Conservation (phyloP, 1,284 basidiomycete species). For the Apiotrichum gracile region DNA sequence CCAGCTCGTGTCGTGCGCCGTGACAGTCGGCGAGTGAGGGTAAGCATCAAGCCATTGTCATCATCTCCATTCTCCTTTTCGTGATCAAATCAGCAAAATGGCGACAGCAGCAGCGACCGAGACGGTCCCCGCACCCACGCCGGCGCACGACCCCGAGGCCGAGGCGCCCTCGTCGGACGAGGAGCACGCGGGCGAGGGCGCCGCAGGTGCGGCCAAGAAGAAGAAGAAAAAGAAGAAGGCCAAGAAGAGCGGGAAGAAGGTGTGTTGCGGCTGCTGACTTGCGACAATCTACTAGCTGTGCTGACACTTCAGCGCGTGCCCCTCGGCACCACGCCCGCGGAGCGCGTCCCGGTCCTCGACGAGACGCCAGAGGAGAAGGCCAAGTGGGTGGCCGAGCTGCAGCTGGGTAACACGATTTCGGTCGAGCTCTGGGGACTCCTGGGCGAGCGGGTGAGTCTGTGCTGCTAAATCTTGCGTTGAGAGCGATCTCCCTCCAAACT, state of each 20-base stretch:
- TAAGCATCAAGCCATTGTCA: too few species aligned
- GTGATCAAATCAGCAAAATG: not conserved
- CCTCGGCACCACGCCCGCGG: conserved; percentile 20
- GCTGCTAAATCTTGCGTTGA: not conserved
- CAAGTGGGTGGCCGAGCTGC: conserved; percentile 23
- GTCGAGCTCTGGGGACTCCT: conserved; percentile 23
- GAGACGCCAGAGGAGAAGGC: conserved; percentile 19
- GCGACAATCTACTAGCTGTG: too few species aligned
- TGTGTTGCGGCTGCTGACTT: not conserved
- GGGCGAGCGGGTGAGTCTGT: conserved; percentile 19
- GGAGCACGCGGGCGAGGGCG: not conserved
- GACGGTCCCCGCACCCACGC: not conserved
- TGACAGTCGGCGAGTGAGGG: too few species aligned
- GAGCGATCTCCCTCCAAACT: not conserved
- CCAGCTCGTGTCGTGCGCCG: too few species aligned
- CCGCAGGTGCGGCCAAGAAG: conserved; percentile 3
- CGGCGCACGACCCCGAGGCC: not conserved
- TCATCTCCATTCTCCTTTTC: too few species aligned
- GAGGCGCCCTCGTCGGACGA: not conserved
- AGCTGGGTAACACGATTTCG: conserved; percentile 10
- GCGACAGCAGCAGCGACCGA: not conserved
- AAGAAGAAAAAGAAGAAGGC: conserved; percentile 20
- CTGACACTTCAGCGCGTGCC: not conserved
- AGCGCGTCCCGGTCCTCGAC: not conserved
- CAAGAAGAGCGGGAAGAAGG: conserved; percentile 8